These are phyloP conservation scores for Auxenochlorella pyrenoidosa DNA, from an alignment of 139 green algal species.

Conservation along the genomic window DNA sequence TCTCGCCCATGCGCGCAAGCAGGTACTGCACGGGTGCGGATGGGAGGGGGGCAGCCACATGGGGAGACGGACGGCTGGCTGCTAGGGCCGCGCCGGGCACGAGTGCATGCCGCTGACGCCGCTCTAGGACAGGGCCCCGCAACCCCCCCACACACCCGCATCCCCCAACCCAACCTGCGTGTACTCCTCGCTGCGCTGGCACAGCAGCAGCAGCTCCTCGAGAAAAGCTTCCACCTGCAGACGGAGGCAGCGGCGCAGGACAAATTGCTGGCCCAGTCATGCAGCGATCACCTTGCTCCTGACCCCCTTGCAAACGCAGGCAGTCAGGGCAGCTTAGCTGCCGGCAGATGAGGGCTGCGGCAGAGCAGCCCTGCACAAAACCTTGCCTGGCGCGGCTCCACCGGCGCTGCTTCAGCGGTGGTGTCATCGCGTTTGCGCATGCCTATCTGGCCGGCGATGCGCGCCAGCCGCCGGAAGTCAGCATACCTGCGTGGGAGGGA, in stretches of 20 bases:
- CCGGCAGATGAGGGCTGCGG: neutral
- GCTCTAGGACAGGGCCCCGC: too few species aligned
- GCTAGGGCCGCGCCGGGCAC: too few species aligned
- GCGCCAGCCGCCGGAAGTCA: conserved; percentile 71
- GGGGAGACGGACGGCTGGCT: too few species aligned
- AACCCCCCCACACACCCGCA: neutral
- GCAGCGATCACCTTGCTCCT: too few species aligned
- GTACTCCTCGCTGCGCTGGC: conserved; percentile 92
- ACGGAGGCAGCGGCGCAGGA: neutral
- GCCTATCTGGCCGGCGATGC: conserved; percentile 68
- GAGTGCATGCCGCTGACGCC: neutral
- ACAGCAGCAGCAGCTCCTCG: conserved; percentile 87
- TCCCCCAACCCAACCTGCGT: conserved; percentile 34
- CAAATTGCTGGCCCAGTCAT: too few species aligned
- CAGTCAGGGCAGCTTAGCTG: neutral
- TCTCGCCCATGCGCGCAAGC: conserved; percentile 69
- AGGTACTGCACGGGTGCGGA: conserved; percentile 69
- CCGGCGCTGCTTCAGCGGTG: neutral
- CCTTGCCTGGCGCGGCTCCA: conserved; percentile 59
- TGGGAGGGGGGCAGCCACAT: too few species aligned
- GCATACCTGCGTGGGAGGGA: conserved; percentile 54
- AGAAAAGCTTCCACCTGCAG: conserved; percentile 73
- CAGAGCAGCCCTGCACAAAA: neutral
- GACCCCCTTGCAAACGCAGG: neutral
- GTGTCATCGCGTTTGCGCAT: conserved; percentile 40